Conservation (phyloP, 1,284 basidiomycete genomes). For the Peniophora sp. region DNA sequence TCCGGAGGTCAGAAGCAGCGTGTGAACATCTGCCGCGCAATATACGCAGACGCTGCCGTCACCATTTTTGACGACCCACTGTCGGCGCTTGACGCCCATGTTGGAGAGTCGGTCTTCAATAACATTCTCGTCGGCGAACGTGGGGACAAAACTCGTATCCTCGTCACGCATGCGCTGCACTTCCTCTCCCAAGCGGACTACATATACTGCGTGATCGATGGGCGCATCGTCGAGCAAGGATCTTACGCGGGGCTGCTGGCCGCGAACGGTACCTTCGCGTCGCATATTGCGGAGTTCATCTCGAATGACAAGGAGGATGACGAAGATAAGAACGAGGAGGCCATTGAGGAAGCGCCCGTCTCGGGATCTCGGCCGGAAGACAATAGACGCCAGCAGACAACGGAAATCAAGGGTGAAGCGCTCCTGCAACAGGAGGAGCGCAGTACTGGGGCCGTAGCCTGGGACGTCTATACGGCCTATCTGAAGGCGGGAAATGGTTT, state of each 20-base stretch:
- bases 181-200: slow-evolving; percentile 76
- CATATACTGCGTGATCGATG: slow-evolving; percentile 64
- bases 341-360: slow-evolving; percentile 24
- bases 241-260: slow-evolving; percentile 64
- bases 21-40: slow-evolving; percentile 72
- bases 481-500: slow-evolving; percentile 47
- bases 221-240: slow-evolving; percentile 69
- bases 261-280: slow-evolving; percentile 61
- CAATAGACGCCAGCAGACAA: slow-evolving; percentile 28
- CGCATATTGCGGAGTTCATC: slow-evolving; percentile 63
- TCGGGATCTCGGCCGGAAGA: slow-evolving; percentile 15
- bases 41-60: slow-evolving; percentile 82
- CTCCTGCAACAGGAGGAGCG: slow-evolving; percentile 64
- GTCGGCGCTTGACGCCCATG: slow-evolving; percentile 78
- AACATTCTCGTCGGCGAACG: slow-evolving; percentile 51
- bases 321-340: slow-evolving; percentile 24
- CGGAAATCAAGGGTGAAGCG: slow-evolving; percentile 28
- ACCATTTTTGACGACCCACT: slow-evolving; percentile 83
- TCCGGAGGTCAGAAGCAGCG: slow-evolving; percentile 80
- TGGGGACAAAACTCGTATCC: slow-evolving; percentile 68
- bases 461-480: slow-evolving; percentile 45
- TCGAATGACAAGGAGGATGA: slow-evolving; percentile 24
- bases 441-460: slow-evolving; percentile 49
- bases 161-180: slow-evolving; percentile 80
- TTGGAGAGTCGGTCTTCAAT: slow-evolving; percentile 81